These are phyloP conservation scores for Boletus subparvulus DNA, from an alignment of 768 basidiomycete genomes.

Conservation along the genomic window DNA sequence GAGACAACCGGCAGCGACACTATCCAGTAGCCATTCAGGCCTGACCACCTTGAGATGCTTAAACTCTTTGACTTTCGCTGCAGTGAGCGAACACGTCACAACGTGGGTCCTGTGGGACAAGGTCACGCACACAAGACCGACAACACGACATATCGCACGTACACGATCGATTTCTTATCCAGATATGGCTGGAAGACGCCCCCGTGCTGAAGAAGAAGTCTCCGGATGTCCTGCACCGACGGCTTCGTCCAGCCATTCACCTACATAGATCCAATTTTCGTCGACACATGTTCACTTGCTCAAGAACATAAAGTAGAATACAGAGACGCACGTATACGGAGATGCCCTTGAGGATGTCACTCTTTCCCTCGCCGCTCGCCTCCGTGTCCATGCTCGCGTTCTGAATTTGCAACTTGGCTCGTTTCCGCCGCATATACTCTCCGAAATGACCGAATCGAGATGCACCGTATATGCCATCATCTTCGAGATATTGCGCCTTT, in stretches of 20 bases:
- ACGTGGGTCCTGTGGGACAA: constrained; percentile 71
- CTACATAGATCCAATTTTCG: constrained; percentile 37
- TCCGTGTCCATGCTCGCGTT: constrained; percentile 45
- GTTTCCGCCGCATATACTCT: constrained; percentile 88
- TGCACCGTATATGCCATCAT: constrained; percentile 64
- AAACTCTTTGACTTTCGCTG: constrained; percentile 87
- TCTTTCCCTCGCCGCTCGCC: constrained; percentile 26
- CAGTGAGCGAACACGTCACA: constrained; percentile 86
- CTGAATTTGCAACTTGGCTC: constrained; percentile 87
- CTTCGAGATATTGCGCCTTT: constrained; percentile 22
- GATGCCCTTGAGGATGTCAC: constrained; percentile 67
- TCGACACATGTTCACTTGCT: background rate
- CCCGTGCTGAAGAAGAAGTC: constrained; percentile 79
- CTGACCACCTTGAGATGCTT: constrained; percentile 85
- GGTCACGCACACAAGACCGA: background rate
- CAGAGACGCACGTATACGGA: constrained; percentile 73
- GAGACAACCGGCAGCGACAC: constrained; percentile 61
- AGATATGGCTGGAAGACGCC: constrained; percentile 84
- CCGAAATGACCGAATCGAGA: constrained; percentile 81
- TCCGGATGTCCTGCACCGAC: constrained; percentile 79
- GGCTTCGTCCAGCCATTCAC: constrained; percentile 90
- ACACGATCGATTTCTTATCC: constrained; percentile 75
- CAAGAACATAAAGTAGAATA: background rate
- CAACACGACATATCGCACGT: constrained; percentile 25
- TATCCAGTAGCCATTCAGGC: constrained; percentile 87